Evolutionary conservation across 768 basidiomycete species (phyloP).

Genomic region (Mycena polygramma): DNA sequence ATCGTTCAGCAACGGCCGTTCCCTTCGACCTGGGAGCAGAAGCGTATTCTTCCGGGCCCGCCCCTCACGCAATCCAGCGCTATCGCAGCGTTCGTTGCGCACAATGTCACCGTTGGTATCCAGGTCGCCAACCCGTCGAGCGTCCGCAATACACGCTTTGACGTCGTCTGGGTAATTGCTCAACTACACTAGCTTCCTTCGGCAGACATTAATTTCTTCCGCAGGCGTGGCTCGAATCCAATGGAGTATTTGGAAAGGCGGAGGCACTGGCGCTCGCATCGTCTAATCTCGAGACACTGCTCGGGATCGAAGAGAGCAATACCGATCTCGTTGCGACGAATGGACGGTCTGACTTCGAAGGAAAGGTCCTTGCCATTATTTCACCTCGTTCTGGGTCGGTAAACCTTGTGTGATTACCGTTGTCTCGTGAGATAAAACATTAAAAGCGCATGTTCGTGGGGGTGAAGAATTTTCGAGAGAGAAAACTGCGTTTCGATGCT

Average conservation of each 20-base stretch:
- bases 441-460: no score
- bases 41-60: conserved; percentile 72
- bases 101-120: conserved; percentile 81
- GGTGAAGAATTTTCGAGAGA: no score
- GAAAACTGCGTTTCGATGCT: no score
- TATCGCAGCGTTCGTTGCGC: conserved; percentile 71
- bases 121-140: conserved; percentile 78
- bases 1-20: conserved; percentile 73
- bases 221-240: conserved; percentile 56
- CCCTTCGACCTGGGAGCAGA: conserved; percentile 76
- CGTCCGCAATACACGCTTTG: conserved; percentile 81
- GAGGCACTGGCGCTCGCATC: conserved; percentile 55
- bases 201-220: not conserved
- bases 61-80: conserved; percentile 70
- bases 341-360: conserved; percentile 53
- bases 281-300: conserved; percentile 57
- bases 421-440: not conserved
- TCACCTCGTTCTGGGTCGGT: conserved; percentile 35
- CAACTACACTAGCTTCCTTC: not conserved
- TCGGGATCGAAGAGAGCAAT: conserved; percentile 50
- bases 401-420: not conserved
- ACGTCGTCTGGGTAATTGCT: conserved; percentile 80
- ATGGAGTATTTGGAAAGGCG: conserved; percentile 50
- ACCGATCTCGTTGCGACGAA: conserved; percentile 54
- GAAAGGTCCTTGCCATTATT: conserved; percentile 56